Evolutionary conservation across 2,329 filamentous ascomycete species (phyloP), one percentile per base, ranked within the genome.

Genomic region (Balansia obtecta): DNA sequence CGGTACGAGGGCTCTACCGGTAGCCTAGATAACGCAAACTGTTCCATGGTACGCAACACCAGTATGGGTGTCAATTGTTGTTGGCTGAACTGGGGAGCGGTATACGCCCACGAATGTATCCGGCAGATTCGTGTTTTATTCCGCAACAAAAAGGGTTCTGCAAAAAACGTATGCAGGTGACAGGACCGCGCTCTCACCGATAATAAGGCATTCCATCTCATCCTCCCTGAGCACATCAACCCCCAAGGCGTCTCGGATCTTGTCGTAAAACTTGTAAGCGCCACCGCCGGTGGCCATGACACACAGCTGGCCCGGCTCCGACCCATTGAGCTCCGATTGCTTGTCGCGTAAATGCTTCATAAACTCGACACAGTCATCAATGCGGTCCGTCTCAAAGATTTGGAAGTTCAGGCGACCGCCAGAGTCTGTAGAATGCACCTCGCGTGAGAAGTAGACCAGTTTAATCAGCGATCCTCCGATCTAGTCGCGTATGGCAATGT

Each of bases 141-240:
- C n/a, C n/a, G n/a, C n/a, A n/a, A n/a, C n/a, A n/a, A n/a, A n/a
- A n/a, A n/a, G n/a, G 46, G 39, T n/a, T 39, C 4, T 37, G 16
- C 4, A 15, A 34, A 15, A 34, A 22, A 22, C 2, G 8, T 15
- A 11, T 27, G 18, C 3, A 8, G 4, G 27, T 27, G 27, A 27
- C 27, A 27, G 5, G 27, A 27, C 27, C 5, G 27, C 4, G 27
- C 27, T 7, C 73, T 56, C 67, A 89, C 87, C 89, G 61, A 93
- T 93, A 56, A 98, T 98, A 52, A 98, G 71, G 64, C 93, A 98
- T 67, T 95, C 89, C 93, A 98, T 98, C 70, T 98, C 93, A 62
- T 98, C 93, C 68, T 97, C 93, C 42, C 89, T 77, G 60, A 90
- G 73, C 18, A 98, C 89, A 63, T 96, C 86, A 1, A 95, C 87